A percentile compares a stretch with the other conserved stretches of the same genome.
These are phyloP conservation scores for Lizanozyma gosingica DNA, from an alignment of 1,139 yeast genomes.

Conservation along the genomic window DNA sequence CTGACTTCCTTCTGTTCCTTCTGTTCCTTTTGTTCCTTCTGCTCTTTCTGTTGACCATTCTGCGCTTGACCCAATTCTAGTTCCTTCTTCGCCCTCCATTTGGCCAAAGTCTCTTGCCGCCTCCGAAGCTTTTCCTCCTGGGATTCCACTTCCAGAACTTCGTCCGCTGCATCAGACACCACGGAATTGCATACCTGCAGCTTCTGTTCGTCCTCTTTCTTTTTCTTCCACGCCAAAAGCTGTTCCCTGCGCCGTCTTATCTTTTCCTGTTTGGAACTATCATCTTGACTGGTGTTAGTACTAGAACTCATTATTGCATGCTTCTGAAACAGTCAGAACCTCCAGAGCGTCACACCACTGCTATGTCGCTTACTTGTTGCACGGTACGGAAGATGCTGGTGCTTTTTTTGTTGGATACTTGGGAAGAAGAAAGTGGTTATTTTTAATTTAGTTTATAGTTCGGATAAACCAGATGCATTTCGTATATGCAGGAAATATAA, in stretches of 20 bases:
- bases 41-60: background rate
- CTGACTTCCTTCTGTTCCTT: background rate
- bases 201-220: constrained; percentile 20
- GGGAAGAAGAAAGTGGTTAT: too few species aligned
- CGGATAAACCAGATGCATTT: too few species aligned
- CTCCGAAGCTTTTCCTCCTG: constrained; percentile 4
- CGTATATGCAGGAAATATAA: too few species aligned
- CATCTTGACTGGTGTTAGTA: background rate
- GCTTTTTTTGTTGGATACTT: constrained; percentile 9
- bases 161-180: background rate
- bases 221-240: constrained; percentile 34
- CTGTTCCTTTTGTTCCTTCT: background rate
- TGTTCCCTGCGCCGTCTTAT: constrained; percentile 9
- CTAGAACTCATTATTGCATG: background rate
- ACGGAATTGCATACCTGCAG: constrained; percentile 3
- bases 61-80: too few species aligned
- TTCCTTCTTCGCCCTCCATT: constrained; percentile 9
- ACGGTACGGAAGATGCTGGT: constrained; percentile 1
- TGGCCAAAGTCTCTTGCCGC: constrained; percentile 6
- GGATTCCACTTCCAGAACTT: constrained; percentile 1
- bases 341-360: background rate
- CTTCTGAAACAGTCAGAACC: too few species aligned
- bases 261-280: background rate
- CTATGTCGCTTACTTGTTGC: constrained; percentile 3
- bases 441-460: too few species aligned